phyloP scores from a whole-genome alignment of 1,139 yeast species.

The Yamadazyma diospyri region DNA sequence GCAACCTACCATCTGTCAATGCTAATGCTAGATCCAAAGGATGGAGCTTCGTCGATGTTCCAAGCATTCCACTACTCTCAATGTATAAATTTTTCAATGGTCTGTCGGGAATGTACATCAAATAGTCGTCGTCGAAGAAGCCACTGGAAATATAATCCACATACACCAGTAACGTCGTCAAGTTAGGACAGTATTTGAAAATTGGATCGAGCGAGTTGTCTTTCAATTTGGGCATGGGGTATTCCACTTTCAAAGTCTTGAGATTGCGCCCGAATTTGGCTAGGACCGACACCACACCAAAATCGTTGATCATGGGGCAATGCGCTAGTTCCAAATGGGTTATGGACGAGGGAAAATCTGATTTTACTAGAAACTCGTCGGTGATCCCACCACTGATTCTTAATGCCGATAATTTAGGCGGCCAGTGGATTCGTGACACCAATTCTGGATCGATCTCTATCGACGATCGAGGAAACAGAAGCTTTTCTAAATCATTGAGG shows the following conservation, averaged over 20 bases:
- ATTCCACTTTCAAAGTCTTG: slow-evolving; percentile 61
- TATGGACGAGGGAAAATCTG: slow-evolving; percentile 69
- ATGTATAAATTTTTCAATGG: slow-evolving; percentile 66
- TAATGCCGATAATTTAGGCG: slow-evolving; percentile 64
- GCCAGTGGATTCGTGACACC: slow-evolving; percentile 66
- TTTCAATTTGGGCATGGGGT: slow-evolving; percentile 83
- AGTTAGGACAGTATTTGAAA: slow-evolving; percentile 71
- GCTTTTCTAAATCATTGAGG: slow-evolving; percentile 59
- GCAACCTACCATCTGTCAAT: slow-evolving; percentile 71
- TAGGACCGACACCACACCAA: slow-evolving; percentile 58
- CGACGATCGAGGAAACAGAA: slow-evolving; percentile 88
- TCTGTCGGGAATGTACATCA: slow-evolving; percentile 41
- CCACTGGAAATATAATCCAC: slow-evolving; percentile 79
- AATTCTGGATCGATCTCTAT: slow-evolving; percentile 58
- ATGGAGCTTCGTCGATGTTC: slow-evolving; percentile 76
- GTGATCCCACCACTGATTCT: slow-evolving; percentile 88
- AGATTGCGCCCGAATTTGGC: slow-evolving; percentile 64
- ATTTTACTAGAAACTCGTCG: slow-evolving; percentile 66
- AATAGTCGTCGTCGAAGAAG: slow-evolving; percentile 57
- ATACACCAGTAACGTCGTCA: slow-evolving; percentile 59
- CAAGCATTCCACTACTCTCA: slow-evolving; percentile 85
- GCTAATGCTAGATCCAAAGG: slow-evolving; percentile 90
- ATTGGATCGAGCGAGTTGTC: slow-evolving; percentile 70
- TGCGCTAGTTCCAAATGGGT: slow-evolving; percentile 76
- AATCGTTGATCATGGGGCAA: slow-evolving; percentile 71